Evolutionary conservation across 2,329 filamentous ascomycete species (phyloP).

Genomic region (Sarocladium kiliense): DNA sequence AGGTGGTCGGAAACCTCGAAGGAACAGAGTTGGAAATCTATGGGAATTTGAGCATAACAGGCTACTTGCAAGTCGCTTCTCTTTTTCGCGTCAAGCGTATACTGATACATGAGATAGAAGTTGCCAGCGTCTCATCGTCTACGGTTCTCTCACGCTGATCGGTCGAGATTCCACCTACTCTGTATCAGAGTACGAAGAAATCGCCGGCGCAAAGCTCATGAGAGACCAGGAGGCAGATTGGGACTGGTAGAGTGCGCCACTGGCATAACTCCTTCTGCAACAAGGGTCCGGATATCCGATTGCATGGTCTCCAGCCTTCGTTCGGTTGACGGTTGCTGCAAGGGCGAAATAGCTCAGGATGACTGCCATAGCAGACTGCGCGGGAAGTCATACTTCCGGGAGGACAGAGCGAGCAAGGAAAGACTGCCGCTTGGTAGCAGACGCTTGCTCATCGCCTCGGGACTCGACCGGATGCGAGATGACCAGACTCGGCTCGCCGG

Average conservation of each 20-base stretch:
- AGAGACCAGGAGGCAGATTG: constrained; percentile 36
- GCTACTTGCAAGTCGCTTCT: constrained; percentile 33
- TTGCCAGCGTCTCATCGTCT: constrained; percentile 38
- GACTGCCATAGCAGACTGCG: background rate
- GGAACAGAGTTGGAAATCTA: constrained; percentile 41
- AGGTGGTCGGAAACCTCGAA: constrained; percentile 35
- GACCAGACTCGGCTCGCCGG: background rate
- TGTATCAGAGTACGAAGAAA: constrained; percentile 35
- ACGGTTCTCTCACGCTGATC: constrained; percentile 41
- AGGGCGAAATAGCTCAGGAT: too few species aligned
- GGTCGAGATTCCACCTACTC: constrained; percentile 38
- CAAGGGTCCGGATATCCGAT: background rate
- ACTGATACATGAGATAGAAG: constrained; percentile 19
- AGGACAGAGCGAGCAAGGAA: background rate
- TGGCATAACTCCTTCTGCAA: background rate
- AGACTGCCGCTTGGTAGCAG: background rate
- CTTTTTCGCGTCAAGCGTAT: background rate
- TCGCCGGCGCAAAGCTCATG: constrained; percentile 37
- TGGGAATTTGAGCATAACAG: constrained; percentile 39
- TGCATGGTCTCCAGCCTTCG: background rate
- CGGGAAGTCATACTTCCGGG: background rate
- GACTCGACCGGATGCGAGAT: background rate
- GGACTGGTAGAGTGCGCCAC: constrained; percentile 21
- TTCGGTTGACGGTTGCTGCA: too few species aligned
- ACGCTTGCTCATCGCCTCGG: background rate